These are phyloP conservation scores for Phytophthora sansomeana DNA, from an alignment of 352 stramenopile genomes.

Conservation along the genomic window DNA sequence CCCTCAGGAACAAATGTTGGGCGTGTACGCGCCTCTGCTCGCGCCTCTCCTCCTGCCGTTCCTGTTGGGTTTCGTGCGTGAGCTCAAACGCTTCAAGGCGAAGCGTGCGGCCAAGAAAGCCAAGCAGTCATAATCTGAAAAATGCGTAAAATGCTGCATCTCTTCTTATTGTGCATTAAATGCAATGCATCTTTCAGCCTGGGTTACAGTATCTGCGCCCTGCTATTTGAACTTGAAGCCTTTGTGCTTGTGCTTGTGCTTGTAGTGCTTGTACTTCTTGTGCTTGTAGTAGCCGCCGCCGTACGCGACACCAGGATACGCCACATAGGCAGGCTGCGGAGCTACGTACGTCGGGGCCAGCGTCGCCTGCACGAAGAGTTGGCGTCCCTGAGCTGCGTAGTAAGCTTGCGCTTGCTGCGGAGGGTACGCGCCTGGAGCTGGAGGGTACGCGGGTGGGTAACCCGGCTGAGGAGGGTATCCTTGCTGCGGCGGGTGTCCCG, in stretches of 20 bases:
- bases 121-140: slow-evolving; percentile 26
- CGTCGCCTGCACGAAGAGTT: slow-evolving; percentile 76
- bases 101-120: slow-evolving; percentile 44
- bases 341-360: slow-evolving; percentile 44
- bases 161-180: too few relatives aligned
- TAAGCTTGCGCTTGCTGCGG: slow-evolving; percentile 62
- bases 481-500: slow-evolving; percentile 25
- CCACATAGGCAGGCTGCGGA: slow-evolving; percentile 63
- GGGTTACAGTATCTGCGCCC: too few relatives aligned
- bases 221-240: slow-evolving; percentile 65
- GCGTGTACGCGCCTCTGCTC: slow-evolving; percentile 69
- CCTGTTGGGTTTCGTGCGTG: slow-evolving; percentile 58
- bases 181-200: too few relatives aligned
- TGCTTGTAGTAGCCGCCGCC: slow-evolving; percentile 60
- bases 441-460: slow-evolving; percentile 50
- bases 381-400: slow-evolving; percentile 71
- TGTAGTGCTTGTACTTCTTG: slow-evolving; percentile 63
- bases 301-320: slow-evolving; percentile 70
- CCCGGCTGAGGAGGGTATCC: slow-evolving; percentile 44
- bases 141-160: too few relatives aligned
- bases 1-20: slow-evolving; percentile 72
- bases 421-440: slow-evolving; percentile 45
- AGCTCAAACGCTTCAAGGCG: slow-evolving; percentile 57
- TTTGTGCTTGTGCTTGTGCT: slow-evolving; percentile 59
- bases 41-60: slow-evolving; percentile 71